Base-by-base conservation (phyloP, 352 stramenopile genomes). In the Phytophthora litchii region DNA sequence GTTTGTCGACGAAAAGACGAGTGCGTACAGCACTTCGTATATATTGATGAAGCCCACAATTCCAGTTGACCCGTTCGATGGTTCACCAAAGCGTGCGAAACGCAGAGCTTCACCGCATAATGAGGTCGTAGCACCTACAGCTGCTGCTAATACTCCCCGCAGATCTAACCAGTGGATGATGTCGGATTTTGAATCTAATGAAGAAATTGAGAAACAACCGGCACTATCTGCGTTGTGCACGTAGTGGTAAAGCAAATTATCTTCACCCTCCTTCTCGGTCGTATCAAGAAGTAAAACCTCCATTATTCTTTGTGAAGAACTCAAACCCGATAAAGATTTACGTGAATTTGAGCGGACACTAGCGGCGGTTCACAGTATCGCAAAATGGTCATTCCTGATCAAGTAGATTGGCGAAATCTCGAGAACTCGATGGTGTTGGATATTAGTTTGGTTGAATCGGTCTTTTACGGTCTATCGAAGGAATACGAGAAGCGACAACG, bases 191-290 rank as follows among this genome's bases (percentile, higher is more conserved):
- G 37, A 50, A 38, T 14, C 17, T 17, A 12, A 8, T 27, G 41
- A 52, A 17, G 14, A 27, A 11, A 37, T 45, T 31, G 56, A 67
- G 32, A 67, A 64, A 27, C 49, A 50, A 13, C 38, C 50, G n/a
- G 54, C 47, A 4, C 20, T 27, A 14, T 35, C 11, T 29, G 44
- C 54, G 3, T 21, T 48, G 19, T 60, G 49, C 7, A 48, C 43
- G 19, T 60, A 75, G 44, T 83, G 77, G 43, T 88, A 78, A 19
- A 91, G 67, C 17, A 57, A 60, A 34, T 89, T 91, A 67, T 88
- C 80, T 57, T 91, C 76, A 21, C 79, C 82, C 59, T 91, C 82
- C 20, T 79, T 80, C 63, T 89, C 71, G 0, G 65, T 78, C 57
- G 80, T 89, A 48, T 88, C 78, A 16, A 91, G 65, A 36, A 89